Evolutionary conservation across 257 asterid species (phyloP).

Genomic region (Echium plantagineum): DNA sequence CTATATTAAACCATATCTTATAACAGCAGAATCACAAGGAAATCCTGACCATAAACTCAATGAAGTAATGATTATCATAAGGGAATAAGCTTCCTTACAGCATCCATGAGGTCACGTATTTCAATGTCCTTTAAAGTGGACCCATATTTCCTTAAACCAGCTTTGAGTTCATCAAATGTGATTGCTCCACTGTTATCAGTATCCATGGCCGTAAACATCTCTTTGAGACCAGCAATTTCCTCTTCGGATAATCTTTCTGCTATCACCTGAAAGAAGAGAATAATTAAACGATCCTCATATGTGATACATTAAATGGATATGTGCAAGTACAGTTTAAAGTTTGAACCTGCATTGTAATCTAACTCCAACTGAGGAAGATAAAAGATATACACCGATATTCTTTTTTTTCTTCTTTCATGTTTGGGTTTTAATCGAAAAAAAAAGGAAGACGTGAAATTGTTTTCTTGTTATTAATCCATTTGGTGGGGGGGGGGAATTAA

Average conservation of each 20-base stretch:
- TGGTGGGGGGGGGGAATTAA: background rate
- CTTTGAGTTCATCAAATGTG: constrained; percentile 90
- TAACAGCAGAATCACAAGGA: too few species aligned
- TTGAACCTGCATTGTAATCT: background rate
- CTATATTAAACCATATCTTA: too few species aligned
- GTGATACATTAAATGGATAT: background rate
- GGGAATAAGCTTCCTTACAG: constrained; percentile 36
- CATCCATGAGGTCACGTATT: constrained; percentile 91
- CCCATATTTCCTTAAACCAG: constrained; percentile 84
- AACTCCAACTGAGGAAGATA: background rate
- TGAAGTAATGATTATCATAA: background rate
- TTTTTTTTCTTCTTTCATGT: too few species aligned
- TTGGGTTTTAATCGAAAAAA: background rate
- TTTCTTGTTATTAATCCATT: too few species aligned
- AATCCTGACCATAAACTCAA: background rate
- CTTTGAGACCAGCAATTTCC: constrained; percentile 87
- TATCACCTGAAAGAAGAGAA: constrained; percentile 52
- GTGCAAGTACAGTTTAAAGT: background rate
- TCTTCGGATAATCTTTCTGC: constrained; percentile 95
- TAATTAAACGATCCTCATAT: background rate
- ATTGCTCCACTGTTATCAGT: constrained; percentile 89
- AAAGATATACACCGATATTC: background rate
- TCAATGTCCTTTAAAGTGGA: constrained; percentile 79
- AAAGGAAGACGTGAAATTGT: background rate
- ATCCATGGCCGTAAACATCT: constrained; percentile 92